Evolutionary conservation across 768 basidiomycete genomes (phyloP).

Genomic region (Terana coerulea): DNA sequence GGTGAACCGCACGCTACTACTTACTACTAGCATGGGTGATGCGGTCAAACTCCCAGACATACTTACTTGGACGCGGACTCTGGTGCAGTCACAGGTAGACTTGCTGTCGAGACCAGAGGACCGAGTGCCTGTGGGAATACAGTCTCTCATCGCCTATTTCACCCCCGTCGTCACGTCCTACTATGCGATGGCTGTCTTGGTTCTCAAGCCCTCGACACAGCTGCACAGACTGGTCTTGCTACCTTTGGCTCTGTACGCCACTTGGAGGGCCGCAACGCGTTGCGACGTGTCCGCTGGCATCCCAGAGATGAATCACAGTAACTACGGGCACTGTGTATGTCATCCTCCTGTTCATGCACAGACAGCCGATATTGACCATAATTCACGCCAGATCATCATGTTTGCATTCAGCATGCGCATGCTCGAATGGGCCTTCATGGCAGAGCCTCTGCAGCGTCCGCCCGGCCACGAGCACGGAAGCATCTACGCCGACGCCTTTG

Average conservation of each 20-base stretch:
- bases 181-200: slow-evolving; percentile 9
- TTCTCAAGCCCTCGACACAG: background rate
- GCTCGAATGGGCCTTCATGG: slow-evolving; percentile 4
- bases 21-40: no score
- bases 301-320: background rate
- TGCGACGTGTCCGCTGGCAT: background rate
- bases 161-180: background rate
- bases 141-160: background rate
- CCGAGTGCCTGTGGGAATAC: background rate
- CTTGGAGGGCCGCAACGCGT: background rate
- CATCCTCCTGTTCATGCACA: background rate
- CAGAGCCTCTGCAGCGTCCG: background rate
- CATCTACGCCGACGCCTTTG: slow-evolving; percentile 34
- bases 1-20: no score
- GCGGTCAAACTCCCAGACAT: no score
- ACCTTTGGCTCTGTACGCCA: background rate
- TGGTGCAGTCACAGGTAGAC: no score
- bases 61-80: no score
- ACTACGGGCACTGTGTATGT: slow-evolving; percentile 10
- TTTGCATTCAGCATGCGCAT: background rate
- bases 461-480: background rate
- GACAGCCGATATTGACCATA: background rate
- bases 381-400: background rate
- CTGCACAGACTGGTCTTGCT: background rate
- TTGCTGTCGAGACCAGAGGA: background rate